phyloP scores from a whole-genome alignment of 257 asterid species.

The Nicotiana obtusifolia region DNA sequence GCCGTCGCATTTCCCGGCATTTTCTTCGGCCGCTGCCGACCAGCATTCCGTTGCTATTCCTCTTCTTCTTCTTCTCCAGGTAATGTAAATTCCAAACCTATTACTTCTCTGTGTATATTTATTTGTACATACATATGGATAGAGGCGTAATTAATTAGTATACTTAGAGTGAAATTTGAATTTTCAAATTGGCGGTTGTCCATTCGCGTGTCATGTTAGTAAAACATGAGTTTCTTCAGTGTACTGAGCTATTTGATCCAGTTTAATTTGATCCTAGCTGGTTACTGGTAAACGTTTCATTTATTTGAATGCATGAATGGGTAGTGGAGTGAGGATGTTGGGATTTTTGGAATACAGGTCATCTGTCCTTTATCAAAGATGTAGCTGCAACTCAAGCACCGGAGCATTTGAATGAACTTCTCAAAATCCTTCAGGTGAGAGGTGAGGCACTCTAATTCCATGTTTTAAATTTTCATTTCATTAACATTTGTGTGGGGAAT shows the following conservation, averaged over 20 bases:
- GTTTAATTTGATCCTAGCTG: background rate
- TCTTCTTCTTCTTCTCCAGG: conserved; percentile 55
- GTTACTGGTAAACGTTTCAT: background rate
- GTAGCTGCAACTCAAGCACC: conserved; percentile 81
- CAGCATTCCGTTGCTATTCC: conserved; percentile 64
- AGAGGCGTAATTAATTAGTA: background rate
- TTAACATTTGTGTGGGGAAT: background rate
- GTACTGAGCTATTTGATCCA: background rate
- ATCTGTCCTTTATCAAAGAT: conserved; percentile 63
- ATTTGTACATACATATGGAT: background rate
- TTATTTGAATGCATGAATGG: background rate
- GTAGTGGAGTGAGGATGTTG: background rate
- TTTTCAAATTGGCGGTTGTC: background rate
- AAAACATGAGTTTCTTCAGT: background rate
- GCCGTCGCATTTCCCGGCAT: conserved; percentile 52
- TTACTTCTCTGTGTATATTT: background rate
- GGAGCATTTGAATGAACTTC: conserved; percentile 71
- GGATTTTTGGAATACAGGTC: conserved; percentile 39
- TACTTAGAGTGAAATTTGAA: background rate
- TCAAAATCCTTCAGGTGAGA: conserved; percentile 73
- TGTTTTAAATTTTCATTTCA: background rate
- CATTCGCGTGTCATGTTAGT: background rate
- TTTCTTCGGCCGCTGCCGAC: conserved; percentile 34
- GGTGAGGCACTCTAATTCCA: conserved; percentile 34
- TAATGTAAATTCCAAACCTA: conserved; percentile 5